A percentile compares a stretch with the other conserved stretches of the same genome.
phyloP scores from a whole-genome alignment of 352 stramenopile genomes.

The Globisporangium middletonii region DNA sequence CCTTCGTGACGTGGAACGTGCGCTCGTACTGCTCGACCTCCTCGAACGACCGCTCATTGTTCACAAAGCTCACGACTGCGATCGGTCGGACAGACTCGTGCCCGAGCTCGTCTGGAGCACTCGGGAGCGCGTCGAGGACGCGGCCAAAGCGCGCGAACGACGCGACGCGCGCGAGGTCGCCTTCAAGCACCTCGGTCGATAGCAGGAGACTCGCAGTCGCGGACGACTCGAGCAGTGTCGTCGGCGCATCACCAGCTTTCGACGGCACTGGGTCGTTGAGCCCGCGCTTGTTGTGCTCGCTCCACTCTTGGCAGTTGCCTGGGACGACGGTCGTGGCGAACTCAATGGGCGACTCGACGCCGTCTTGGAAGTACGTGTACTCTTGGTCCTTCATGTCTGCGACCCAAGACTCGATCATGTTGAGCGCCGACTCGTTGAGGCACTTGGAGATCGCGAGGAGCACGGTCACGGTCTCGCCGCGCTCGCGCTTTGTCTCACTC shows the following conservation, averaged over 20 bases:
- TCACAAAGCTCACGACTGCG: conserved; percentile 17
- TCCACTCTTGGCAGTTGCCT: conserved; percentile 27
- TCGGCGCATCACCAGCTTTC: background rate
- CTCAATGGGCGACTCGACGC: conserved; percentile 1
- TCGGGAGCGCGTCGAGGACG: conserved; percentile 6
- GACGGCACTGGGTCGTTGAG: conserved; percentile 6
- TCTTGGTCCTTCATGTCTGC: conserved; percentile 11
- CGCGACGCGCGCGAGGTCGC: conserved; percentile 7
- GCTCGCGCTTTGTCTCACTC: conserved; percentile 9
- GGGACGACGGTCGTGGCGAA: conserved; percentile 20
- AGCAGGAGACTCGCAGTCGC: background rate
- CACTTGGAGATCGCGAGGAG: conserved; percentile 68
- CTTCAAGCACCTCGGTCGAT: background rate
- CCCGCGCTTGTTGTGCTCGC: conserved; percentile 16
- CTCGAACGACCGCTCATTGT: conserved; percentile 12
- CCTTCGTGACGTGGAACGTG: conserved; percentile 8
- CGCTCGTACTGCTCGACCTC: conserved; percentile 17
- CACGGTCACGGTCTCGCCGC: conserved; percentile 22
- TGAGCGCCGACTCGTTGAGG: conserved; percentile 31
- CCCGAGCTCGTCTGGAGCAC: background rate
- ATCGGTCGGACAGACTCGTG: conserved; percentile 1
- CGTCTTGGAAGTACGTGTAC: conserved; percentile 10
- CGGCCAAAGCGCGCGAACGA: conserved; percentile 8
- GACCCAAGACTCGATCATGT: conserved; percentile 43
- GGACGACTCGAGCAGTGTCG: background rate